Evolutionary conservation across 768 basidiomycete species (phyloP).

Genomic region (Kwoniella newhampshirensis): DNA sequence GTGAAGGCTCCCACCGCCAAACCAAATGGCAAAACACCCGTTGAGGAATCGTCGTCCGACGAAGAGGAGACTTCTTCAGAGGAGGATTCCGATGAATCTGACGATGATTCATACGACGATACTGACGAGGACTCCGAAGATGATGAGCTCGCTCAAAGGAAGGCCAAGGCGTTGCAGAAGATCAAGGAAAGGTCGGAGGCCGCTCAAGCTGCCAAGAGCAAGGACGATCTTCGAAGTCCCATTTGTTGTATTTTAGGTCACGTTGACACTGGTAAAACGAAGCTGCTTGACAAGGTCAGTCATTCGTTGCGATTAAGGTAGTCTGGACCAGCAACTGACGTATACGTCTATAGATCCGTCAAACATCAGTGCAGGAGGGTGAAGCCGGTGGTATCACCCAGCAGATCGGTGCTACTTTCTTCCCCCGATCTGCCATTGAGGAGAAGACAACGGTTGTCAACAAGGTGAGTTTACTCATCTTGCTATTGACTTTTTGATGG

Average conservation of each 20-base stretch:
- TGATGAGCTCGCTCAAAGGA: slow-evolving; percentile 61
- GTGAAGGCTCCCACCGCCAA: slow-evolving; percentile 21
- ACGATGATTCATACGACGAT: slow-evolving; percentile 53
- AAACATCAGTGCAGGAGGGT: slow-evolving; percentile 99
- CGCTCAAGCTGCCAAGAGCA: slow-evolving; percentile 79
- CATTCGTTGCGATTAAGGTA: neutral
- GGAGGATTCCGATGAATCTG: slow-evolving; percentile 37
- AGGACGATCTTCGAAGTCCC: slow-evolving; percentile 88
- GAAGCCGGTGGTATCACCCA: slow-evolving; percentile 99
- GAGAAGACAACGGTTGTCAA: slow-evolving; percentile 92
- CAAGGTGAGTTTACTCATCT: slow-evolving; percentile 59
- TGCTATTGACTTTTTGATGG: neutral
- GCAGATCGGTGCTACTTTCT: slow-evolving; percentile 99
- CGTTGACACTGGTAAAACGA: slow-evolving; percentile 99
- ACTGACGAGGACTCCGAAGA: slow-evolving; percentile 48
- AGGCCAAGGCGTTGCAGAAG: slow-evolving; percentile 80
- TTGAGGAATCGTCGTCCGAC: slow-evolving; percentile 50
- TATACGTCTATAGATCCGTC: slow-evolving; percentile 71
- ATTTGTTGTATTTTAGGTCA: slow-evolving; percentile 99
- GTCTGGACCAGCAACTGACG: neutral
- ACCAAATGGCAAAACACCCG: slow-evolving; percentile 43
- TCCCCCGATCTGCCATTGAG: slow-evolving; percentile 92
- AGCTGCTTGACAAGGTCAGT: slow-evolving; percentile 87
- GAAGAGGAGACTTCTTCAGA: slow-evolving; percentile 40
- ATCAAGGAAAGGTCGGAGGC: slow-evolving; percentile 74